These are phyloP conservation scores for Coccinonectria pachysandricola DNA, from an alignment of 2,329 filamentous ascomycete species.

Conservation along the genomic window DNA sequence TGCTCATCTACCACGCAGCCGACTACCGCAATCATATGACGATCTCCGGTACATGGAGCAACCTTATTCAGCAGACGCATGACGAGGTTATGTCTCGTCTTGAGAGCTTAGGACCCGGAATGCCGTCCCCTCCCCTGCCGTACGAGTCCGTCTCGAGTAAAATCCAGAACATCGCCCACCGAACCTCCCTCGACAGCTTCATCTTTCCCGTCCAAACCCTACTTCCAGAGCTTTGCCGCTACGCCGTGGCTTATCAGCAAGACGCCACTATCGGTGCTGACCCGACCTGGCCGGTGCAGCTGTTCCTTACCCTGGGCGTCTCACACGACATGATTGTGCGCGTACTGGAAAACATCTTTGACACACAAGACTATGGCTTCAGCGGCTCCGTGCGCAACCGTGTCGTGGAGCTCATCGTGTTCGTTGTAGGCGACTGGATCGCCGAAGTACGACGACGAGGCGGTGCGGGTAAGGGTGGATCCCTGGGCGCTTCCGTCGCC, in stretches of 20 bases:
- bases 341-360: slow-evolving; percentile 46
- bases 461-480: slow-evolving; percentile 28
- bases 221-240: slow-evolving; percentile 52
- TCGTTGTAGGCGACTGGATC: slow-evolving; percentile 38
- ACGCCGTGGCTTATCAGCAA: slow-evolving; percentile 48
- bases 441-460: slow-evolving; percentile 38
- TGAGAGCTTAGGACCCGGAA: slow-evolving; percentile 30
- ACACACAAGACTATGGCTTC: slow-evolving; percentile 50
- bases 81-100: slow-evolving; percentile 37
- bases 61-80: slow-evolving; percentile 66
- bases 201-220: slow-evolving; percentile 54
- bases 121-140: slow-evolving; percentile 39
- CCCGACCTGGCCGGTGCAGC: slow-evolving; percentile 44
- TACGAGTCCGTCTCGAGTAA: slow-evolving; percentile 61
- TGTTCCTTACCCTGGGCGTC: slow-evolving; percentile 46
- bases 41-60: slow-evolving; percentile 76
- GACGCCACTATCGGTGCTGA: slow-evolving; percentile 48
- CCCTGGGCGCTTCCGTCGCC: slow-evolving; percentile 33
- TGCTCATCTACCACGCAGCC: slow-evolving; percentile 84
- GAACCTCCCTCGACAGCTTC: slow-evolving; percentile 53
- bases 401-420: slow-evolving; percentile 45
- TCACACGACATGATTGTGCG: slow-evolving; percentile 46
- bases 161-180: slow-evolving; percentile 54
- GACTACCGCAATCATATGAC: slow-evolving; percentile 83
- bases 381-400: slow-evolving; percentile 38